Evolutionary conservation across 163 green algal species (phyloP).

Genomic region (Coccomyxa subellipsoidea): DNA sequence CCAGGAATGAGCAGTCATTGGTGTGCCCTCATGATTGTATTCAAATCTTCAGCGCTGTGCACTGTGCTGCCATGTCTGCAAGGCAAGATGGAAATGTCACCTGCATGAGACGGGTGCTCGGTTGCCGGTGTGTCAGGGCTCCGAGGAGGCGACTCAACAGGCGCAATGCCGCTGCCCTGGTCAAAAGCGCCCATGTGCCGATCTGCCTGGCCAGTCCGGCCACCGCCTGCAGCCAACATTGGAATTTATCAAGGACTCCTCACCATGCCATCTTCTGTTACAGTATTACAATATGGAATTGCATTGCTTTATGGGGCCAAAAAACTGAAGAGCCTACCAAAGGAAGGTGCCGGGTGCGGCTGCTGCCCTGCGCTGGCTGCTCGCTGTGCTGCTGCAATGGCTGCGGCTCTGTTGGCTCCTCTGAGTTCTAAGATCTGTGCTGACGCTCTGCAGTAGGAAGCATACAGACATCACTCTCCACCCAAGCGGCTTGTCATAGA

Average conservation of each 20-base stretch:
- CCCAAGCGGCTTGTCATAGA: too few species aligned
- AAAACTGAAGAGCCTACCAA: too few species aligned
- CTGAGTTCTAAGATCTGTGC: background rate
- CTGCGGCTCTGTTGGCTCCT: background rate
- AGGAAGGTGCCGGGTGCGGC: background rate
- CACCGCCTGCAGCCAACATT: background rate
- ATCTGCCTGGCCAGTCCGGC: too few species aligned
- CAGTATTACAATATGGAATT: too few species aligned
- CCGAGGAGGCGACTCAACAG: background rate
- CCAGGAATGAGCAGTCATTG: background rate
- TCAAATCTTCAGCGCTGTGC: too few species aligned
- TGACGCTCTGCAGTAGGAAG: background rate
- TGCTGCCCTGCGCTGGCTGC: background rate
- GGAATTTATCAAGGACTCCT: background rate
- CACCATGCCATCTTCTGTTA: too few species aligned
- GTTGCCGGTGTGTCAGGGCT: background rate
- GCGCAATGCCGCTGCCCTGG: background rate
- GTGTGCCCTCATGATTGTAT: too few species aligned
- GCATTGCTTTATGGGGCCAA: too few species aligned
- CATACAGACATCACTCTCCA: background rate
- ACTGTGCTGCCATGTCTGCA: too few species aligned
- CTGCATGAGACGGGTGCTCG: too few species aligned
- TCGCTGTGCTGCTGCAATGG: background rate
- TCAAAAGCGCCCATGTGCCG: background rate
- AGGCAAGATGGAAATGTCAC: too few species aligned